Evolutionary conservation across 2,329 filamentous ascomycete species (phyloP), one percentile per base, ranked within the genome.

Genomic region (Hawksworthiomyces lignivorus): DNA sequence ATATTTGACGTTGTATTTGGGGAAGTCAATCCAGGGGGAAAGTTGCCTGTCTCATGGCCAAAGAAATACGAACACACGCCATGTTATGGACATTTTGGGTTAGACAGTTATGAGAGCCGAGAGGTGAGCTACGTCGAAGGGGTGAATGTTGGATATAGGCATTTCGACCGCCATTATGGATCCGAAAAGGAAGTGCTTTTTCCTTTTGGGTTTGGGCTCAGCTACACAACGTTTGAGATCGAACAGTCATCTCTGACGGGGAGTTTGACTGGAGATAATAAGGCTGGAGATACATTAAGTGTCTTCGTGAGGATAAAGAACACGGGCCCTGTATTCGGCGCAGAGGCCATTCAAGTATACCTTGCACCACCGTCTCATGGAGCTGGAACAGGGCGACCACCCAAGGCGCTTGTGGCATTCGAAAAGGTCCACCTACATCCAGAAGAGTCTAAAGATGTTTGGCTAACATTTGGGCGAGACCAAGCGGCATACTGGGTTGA

Each of bases 1-100:
- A 82, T 92, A 48, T 84, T 82, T 0, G 85, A 90, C 50, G 72
- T 89, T 1, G 67, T 90, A 14, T 84, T 86, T 50, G 85, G 84
- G 36, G 75, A 81, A 47, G 72, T 75, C 36, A 88, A 85, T 56
- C 86, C 86, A 0, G 80, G 70, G 41, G 82, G 75, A 3, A 84
- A 83, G 54, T 62, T 84, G 2, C 75, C 78, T 0, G 62, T 84
- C 9, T 77, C 69, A 1, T 86, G 84, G 60, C 83, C 83, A 1
- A 66, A 64, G 30, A 64, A 67, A 4, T 54, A 78, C 3, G 70
- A 81, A 53, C 77, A 84, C 53, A 86, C 82, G 48, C 82, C 80
- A 1, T 75, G 80, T 0, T 85, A 77, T 57, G 65, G 83, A 46
- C 85, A 83, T 61, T 87, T 75, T 53, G 62, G 67, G 18, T 24